Evolutionary conservation across 2,329 filamentous ascomycete species (phyloP).

Genomic region (Dactylellina sp.): DNA sequence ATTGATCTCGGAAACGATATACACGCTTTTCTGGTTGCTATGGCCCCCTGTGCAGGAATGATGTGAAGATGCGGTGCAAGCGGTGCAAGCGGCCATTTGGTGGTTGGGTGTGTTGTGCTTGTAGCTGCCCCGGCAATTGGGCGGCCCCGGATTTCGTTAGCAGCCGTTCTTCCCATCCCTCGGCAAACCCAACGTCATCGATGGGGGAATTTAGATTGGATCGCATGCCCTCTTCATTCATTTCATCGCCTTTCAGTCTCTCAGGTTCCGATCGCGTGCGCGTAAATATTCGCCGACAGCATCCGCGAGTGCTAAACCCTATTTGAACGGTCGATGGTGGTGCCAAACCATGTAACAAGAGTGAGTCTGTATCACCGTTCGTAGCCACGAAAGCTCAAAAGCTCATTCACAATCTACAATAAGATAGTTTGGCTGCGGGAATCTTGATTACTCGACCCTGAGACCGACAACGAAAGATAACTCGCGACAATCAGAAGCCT

Average conservation of each 20-base stretch:
- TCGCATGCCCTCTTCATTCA: slow-evolving; percentile 21
- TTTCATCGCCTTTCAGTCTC: slow-evolving; percentile 27
- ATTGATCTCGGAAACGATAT: no score
- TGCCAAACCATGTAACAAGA: slow-evolving; percentile 51
- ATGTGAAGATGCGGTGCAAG: not conserved
- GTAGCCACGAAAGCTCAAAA: slow-evolving; percentile 24
- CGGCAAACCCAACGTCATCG: slow-evolving; percentile 56
- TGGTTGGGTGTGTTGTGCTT: slow-evolving; percentile 35
- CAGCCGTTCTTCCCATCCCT: slow-evolving; percentile 32
- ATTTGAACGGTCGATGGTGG: slow-evolving; percentile 14
- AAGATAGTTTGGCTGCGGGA: slow-evolving; percentile 14
- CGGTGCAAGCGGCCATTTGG: not conserved
- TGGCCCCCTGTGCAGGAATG: not conserved
- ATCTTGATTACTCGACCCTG: slow-evolving; percentile 27
- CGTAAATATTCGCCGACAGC: slow-evolving; percentile 37
- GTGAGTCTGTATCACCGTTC: slow-evolving; percentile 31
- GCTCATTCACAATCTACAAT: slow-evolving; percentile 29
- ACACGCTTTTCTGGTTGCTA: no score
- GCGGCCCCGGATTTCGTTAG: slow-evolving; percentile 46
- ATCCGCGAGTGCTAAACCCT: slow-evolving; percentile 5
- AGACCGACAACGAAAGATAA: slow-evolving; percentile 24
- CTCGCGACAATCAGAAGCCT: not conserved
- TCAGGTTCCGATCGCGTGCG: slow-evolving; percentile 30
- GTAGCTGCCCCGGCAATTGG: slow-evolving; percentile 6
- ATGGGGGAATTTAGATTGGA: slow-evolving; percentile 39